Percentiles rank a stretch among this genome's conserved stretches.
phyloP scores from a whole-genome alignment of 768 basidiomycete genomes.

The Asterophora parasitica region DNA sequence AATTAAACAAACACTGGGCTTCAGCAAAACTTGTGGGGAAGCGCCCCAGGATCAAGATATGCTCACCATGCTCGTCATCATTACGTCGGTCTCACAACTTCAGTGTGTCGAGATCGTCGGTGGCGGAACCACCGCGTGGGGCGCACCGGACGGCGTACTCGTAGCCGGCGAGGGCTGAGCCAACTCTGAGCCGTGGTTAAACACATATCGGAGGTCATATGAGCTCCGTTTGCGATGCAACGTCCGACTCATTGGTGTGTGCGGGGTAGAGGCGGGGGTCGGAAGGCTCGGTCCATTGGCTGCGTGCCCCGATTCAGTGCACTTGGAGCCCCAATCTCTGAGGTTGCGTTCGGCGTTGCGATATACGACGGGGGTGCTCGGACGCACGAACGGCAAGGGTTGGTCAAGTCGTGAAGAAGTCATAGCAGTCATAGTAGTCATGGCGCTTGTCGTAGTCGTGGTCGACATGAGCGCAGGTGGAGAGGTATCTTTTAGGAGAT shows the following conservation, averaged over 20 bases:
- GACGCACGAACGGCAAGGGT: not conserved
- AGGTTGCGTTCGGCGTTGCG: not conserved
- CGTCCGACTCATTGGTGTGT: conserved; percentile 9
- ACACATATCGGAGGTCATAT: conserved; percentile 27
- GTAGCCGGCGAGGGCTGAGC: not conserved
- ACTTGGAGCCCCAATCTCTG: no score
- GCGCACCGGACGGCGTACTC: not conserved
- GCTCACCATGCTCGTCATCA: not conserved
- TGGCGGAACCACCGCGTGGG: not conserved
- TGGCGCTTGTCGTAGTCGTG: not conserved
- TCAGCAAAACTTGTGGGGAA: no score
- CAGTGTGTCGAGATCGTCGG: not conserved
- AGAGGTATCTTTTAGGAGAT: no score
- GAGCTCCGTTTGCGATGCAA: conserved; percentile 33
- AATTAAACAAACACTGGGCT: no score
- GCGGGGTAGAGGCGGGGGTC: no score
- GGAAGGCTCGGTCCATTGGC: no score
- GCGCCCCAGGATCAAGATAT: no score
- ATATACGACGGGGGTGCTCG: not conserved
- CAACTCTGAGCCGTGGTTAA: conserved; percentile 11
- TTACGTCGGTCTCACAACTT: not conserved
- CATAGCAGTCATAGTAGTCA: not conserved
- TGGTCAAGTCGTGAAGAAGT: not conserved
- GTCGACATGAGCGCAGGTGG: not conserved
- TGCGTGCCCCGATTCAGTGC: no score